These are phyloP conservation scores for Beta lomatogona DNA, from an alignment of 179 eudicot genomes.

Conservation along the genomic window DNA sequence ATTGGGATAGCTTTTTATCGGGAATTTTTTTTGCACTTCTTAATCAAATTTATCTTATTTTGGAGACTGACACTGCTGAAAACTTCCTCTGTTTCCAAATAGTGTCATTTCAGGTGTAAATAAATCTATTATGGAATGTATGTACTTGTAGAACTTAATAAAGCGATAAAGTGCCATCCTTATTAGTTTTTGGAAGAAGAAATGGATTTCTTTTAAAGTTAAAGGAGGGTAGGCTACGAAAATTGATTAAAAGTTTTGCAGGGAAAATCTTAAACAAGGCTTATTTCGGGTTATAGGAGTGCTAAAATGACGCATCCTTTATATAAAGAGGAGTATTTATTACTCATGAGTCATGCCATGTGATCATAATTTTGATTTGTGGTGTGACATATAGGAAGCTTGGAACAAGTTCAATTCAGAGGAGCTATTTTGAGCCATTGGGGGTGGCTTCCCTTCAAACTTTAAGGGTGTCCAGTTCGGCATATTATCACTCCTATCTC, in stretches of 20 bases:
- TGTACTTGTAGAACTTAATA: background rate
- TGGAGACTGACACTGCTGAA: background rate
- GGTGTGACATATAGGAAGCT: conserved; percentile 63
- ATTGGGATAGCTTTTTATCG: too few species aligned
- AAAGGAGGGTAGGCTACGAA: background rate
- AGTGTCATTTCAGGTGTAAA: background rate
- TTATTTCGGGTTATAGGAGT: background rate
- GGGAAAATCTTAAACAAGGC: too few species aligned
- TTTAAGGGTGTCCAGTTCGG: background rate
- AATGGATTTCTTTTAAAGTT: background rate
- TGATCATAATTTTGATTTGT: conserved; percentile 6
- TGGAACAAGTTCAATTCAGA: conserved; percentile 93
- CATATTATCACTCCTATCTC: background rate
- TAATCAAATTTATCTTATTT: too few species aligned
- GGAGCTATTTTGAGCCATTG: conserved; percentile 63
- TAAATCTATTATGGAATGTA: background rate
- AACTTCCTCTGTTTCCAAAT: background rate
- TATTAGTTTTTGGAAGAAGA: background rate
- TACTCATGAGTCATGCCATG: background rate
- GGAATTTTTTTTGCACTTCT: too few species aligned
- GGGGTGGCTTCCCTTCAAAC: conserved; percentile 7
- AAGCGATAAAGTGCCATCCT: background rate
- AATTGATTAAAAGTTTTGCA: background rate
- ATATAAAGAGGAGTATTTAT: background rate
- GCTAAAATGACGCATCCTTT: background rate